phyloP scores from a whole-genome alignment of 352 stramenopile genomes.

The Phytophthora aleatoria region DNA sequence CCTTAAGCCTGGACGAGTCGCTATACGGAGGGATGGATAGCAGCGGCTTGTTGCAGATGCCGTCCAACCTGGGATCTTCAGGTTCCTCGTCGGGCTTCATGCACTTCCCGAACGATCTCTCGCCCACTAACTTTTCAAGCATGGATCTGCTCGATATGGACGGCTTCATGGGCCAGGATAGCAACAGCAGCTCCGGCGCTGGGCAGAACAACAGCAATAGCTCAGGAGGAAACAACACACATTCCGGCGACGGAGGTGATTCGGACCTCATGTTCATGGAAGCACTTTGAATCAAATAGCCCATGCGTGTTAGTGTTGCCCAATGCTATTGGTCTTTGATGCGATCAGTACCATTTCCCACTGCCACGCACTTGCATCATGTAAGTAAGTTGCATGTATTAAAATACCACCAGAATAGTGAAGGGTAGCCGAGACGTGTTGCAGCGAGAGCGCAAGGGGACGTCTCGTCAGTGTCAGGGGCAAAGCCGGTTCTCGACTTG shows the following conservation, averaged over 20 bases:
- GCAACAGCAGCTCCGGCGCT: constrained; percentile 26
- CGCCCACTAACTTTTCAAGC: constrained; percentile 61
- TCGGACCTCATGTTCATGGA: constrained; percentile 83
- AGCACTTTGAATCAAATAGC: constrained; percentile 44
- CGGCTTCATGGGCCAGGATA: constrained; percentile 48
- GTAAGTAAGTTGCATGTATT: too few relatives aligned
- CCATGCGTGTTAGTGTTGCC: constrained; percentile 21
- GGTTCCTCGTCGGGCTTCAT: constrained; percentile 52
- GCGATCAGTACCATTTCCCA: neutral
- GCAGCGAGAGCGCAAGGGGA: too few relatives aligned
- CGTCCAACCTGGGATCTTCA: constrained; percentile 45
- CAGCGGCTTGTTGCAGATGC: constrained; percentile 60
- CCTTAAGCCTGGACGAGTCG: constrained; percentile 61
- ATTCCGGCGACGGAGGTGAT: constrained; percentile 45
- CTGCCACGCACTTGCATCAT: neutral
- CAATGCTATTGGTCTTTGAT: constrained; percentile 12
- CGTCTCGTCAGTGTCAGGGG: too few relatives aligned
- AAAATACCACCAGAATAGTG: too few relatives aligned
- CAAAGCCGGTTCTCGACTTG: too few relatives aligned
- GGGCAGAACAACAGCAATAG: constrained; percentile 35
- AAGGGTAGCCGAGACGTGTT: too few relatives aligned
- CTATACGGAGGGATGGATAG: constrained; percentile 66
- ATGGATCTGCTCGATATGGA: constrained; percentile 83
- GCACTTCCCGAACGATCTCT: constrained; percentile 67
- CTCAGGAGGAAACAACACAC: constrained; percentile 36